Percentiles rank a stretch among this genome's conserved stretches.
Evolutionary conservation across 495 filamentous ascomycete species (phyloP).

Genomic region (Hypoxylon intermedium): DNA sequence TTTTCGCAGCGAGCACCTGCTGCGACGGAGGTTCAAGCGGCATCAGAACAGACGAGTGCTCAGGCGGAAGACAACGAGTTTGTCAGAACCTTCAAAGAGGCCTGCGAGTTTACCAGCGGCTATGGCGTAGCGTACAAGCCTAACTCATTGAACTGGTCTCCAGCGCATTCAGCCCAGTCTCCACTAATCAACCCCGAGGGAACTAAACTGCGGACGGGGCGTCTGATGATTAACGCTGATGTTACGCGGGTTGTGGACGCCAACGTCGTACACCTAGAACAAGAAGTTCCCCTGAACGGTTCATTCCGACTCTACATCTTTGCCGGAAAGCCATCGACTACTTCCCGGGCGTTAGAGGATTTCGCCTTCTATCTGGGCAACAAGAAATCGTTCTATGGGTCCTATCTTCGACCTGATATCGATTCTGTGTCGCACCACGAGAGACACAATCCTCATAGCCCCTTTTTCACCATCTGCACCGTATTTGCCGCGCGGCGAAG

Average conservation of each 20-base stretch:
- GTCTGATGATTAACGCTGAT: constrained; percentile 73
- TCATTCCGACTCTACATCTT: constrained; percentile 87
- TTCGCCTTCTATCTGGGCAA: constrained; percentile 68
- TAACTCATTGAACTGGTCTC: constrained; percentile 68
- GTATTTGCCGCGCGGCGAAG: constrained; percentile 71
- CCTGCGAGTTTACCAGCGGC: constrained; percentile 74
- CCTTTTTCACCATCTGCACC: constrained; percentile 78
- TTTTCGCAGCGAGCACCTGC: constrained; percentile 67
- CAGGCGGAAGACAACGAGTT: constrained; percentile 68
- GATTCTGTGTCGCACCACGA: constrained; percentile 77
- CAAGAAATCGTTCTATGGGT: constrained; percentile 71
- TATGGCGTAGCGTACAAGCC: constrained; percentile 72
- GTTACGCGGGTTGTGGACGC: constrained; percentile 85
- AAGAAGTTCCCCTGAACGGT: constrained; percentile 86
- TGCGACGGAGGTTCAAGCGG: constrained; percentile 57
- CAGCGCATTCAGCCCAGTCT: constrained; percentile 74
- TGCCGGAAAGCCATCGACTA: constrained; percentile 69
- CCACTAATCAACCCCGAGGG: constrained; percentile 67
- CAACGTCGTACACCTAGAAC: constrained; percentile 86
- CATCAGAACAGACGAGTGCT: constrained; percentile 41
- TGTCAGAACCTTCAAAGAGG: constrained; percentile 71
- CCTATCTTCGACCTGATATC: constrained; percentile 67
- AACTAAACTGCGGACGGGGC: constrained; percentile 69
- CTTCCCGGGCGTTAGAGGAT: constrained; percentile 66
- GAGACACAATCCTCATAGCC: constrained; percentile 79